These are phyloP conservation scores for Avena insularis DNA, from an alignment of 176 grass and related monocot species.

Conservation along the genomic window DNA sequence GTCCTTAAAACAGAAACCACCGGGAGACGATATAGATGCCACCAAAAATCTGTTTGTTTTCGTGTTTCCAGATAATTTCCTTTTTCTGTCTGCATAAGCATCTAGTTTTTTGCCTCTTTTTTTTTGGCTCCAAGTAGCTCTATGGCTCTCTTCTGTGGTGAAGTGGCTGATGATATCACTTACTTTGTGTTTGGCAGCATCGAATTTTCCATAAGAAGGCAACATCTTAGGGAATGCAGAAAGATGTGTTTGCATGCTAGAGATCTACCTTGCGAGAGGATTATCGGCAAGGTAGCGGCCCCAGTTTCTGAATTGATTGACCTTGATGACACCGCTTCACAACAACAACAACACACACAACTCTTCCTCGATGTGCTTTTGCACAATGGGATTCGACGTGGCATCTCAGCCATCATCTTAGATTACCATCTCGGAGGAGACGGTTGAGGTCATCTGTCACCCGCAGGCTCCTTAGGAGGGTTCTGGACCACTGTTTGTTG, in stretches of 20 bases:
- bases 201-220: conserved; percentile 44
- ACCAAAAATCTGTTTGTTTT: too few relatives aligned
- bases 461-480: neutral
- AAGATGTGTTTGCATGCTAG: conserved; percentile 98
- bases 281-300: conserved; percentile 43
- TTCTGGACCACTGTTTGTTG: neutral
- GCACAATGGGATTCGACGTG: conserved; percentile 75
- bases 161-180: neutral
- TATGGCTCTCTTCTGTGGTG: neutral
- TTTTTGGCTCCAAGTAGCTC: too few relatives aligned
- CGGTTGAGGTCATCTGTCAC: conserved; percentile 63
- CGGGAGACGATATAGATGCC: too few relatives aligned
- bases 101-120: too few relatives aligned
- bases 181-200: neutral
- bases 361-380: conserved; percentile 61
- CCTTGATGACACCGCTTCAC: conserved; percentile 77
- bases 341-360: conserved; percentile 30
- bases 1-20: too few relatives aligned
- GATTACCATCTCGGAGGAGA: conserved; percentile 74
- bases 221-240: conserved; percentile 96
- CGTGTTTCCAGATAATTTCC: too few relatives aligned
- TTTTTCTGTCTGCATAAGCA: too few relatives aligned
- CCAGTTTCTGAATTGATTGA: conserved; percentile 30
- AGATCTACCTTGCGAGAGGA: conserved; percentile 69
- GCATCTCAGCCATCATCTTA: conserved; percentile 67